Evolutionary conservation across 371 early-diverging fungal species (phyloP), one percentile per base, ranked within the genome.

Genomic region (Apophysomyces trapeziformis): DNA sequence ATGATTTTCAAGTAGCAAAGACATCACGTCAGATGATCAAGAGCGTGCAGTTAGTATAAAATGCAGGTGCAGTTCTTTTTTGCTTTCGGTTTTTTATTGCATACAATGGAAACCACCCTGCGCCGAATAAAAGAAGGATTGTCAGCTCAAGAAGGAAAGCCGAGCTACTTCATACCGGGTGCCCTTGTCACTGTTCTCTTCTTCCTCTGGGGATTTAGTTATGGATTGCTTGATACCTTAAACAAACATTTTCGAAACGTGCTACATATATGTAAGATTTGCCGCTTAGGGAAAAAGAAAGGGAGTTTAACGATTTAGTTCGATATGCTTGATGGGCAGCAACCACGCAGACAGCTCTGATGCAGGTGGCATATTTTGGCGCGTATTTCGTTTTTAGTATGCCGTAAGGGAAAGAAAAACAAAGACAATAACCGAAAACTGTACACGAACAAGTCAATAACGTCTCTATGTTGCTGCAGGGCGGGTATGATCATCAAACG

Each of bases 311-410:
- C 8, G 13, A 41, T 13, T 41, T 11, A 41, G 41, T 11, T 41
- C 5, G 41, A 13, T 13, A 8, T 13, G 3, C 8, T 13, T 13
- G 7, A 60, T 32, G 32, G 39, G 6, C 43, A 80, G 80, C 76
- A 32, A 80, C 80, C 0, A 80, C 80, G 6, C 68, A 83, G 54
- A 79, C 78, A 11, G 80, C 83, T 0, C 74, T 72, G 59, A 76
- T 83, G 75, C 83, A 83, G 63, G 80, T 83, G 5, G 80, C 83
- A 2, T 83, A 83, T 44, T 83, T 80, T 64, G 83, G 83, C 43
- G 83, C 80, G 14, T 82, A 82, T 56, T 79, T 82, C 61, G 66
- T 82, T 2, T 70, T 77, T 54, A 75, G 79, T 75, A 71, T 77
- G 47, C 79, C 79, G 82, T 79, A 72, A 69, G 82, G 66, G 37